Evolutionary conservation across 495 filamentous ascomycete genomes (phyloP).

Genomic region (Pyrenopolyporus hunteri): DNA sequence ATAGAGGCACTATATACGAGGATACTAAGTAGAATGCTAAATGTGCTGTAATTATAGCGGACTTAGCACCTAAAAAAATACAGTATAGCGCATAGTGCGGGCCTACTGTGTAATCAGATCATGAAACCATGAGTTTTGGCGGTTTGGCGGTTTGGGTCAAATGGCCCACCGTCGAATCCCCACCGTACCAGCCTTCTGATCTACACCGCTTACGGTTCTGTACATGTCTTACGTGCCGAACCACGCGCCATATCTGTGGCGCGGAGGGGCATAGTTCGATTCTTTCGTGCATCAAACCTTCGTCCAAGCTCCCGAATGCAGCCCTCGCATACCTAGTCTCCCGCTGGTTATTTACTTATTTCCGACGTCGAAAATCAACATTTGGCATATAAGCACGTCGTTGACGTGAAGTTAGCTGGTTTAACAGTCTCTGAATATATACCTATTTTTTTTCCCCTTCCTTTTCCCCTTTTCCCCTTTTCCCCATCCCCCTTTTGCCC

Average conservation of each 20-base stretch:
- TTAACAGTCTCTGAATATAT: neutral
- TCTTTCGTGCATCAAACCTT: conserved; percentile 16
- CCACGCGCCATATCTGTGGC: conserved; percentile 4
- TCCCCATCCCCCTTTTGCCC: neutral
- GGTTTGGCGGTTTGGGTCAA: neutral
- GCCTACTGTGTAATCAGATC: neutral
- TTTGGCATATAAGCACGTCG: neutral
- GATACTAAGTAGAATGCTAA: no score
- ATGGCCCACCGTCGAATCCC: neutral
- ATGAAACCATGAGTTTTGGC: neutral
- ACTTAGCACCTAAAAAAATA: no score
- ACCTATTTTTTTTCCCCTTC: neutral
- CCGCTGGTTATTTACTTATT: neutral
- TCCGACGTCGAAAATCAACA: neutral
- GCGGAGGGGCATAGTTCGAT: neutral
- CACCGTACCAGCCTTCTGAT: neutral
- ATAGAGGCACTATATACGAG: no score
- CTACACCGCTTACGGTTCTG: neutral
- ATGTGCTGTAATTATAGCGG: no score
- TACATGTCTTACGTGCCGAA: no score
- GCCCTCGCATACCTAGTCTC: conserved; percentile 17
- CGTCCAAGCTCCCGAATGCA: conserved; percentile 24
- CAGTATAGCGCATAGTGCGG: no score
- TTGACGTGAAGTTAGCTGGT: neutral
- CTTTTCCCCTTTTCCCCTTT: no score